A percentile compares a stretch with the other conserved stretches of the same genome.
These are phyloP conservation scores for Lactifluus rugatus DNA, from an alignment of 768 basidiomycete genomes.

Conservation along the genomic window DNA sequence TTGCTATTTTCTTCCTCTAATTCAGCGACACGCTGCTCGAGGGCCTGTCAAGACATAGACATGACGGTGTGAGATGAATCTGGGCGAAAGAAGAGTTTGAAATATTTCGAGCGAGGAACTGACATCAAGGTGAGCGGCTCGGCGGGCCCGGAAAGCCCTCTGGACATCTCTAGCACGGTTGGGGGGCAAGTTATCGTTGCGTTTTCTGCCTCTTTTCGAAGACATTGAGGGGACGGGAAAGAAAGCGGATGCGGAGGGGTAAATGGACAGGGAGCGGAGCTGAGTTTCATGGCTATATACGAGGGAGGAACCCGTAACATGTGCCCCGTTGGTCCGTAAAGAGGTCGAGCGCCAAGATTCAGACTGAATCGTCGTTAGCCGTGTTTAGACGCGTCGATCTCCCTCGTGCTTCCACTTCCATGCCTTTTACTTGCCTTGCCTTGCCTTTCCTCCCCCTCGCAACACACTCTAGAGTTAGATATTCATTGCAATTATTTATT, in stretches of 20 bases:
- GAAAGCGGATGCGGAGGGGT: constrained; percentile 25
- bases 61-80: constrained; percentile 20
- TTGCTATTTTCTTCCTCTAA: constrained; percentile 77
- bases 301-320: constrained; percentile 29
- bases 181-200: constrained; percentile 71
- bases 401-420: neutral
- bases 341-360: constrained; percentile 17
- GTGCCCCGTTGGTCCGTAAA: constrained; percentile 20
- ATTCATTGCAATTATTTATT: neutral
- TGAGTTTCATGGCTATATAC: constrained; percentile 21
- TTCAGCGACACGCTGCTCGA: constrained; percentile 72
- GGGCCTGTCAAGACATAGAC: constrained; percentile 40
- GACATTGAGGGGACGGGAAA: constrained; percentile 41
- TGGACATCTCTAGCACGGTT: constrained; percentile 84
- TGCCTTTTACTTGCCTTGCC: too few species aligned
- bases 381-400: constrained; percentile 27
- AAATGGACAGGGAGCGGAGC: constrained; percentile 28
- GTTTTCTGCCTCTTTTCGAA: constrained; percentile 79
- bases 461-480: constrained; percentile 6
- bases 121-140: constrained; percentile 81
- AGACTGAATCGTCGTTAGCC: constrained; percentile 20
- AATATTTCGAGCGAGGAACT: constrained; percentile 18
- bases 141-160: constrained; percentile 78
- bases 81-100: constrained; percentile 24
- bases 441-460: constrained; percentile 2